A percentile compares a stretch with the other conserved stretches of the same genome.
Conservation (phyloP, 805 yeast genomes). For the Starmerella stigmatis region DNA sequence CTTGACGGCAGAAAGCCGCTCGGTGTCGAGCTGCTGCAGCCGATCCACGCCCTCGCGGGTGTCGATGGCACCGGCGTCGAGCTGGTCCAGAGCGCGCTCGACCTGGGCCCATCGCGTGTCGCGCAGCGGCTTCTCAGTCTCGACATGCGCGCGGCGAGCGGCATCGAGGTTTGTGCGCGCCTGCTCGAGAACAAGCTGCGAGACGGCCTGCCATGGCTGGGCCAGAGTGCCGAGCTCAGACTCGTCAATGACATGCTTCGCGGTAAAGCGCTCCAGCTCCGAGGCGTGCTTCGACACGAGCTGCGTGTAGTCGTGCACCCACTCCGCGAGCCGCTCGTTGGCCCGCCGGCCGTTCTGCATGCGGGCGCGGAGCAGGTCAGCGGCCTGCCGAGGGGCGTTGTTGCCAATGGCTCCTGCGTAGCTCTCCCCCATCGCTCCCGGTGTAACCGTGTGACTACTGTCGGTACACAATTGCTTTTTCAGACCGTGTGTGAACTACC, state of each 20-base stretch:
- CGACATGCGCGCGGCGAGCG: conserved; percentile 33
- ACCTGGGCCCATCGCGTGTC: conserved; percentile 34
- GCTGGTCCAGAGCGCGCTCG: conserved; percentile 12
- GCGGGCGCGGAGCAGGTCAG: conserved; percentile 50
- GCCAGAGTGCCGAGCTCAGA: conserved; percentile 27
- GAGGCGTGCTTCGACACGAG: conserved; percentile 40
- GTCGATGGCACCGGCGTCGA: conserved; percentile 1
- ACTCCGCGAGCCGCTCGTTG: conserved; percentile 51
- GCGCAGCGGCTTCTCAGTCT: conserved; percentile 31
- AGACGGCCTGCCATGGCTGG: conserved; percentile 25
- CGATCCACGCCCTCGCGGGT: conserved; percentile 43
- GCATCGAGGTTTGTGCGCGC: conserved; percentile 27
- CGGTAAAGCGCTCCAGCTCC: conserved; percentile 34
- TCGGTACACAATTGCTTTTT: neutral
- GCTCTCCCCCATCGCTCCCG: conserved; percentile 17
- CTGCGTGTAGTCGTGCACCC: conserved; percentile 47
- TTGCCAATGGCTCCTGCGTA: conserved; percentile 23
- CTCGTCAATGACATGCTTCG: conserved; percentile 19
- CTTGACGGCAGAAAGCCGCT: conserved; percentile 52
- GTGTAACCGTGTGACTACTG: too few species aligned
- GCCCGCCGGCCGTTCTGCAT: conserved; percentile 44
- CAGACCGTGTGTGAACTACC: conserved; percentile 1
- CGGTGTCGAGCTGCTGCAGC: conserved; percentile 36
- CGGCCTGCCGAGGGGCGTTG: conserved; percentile 44
- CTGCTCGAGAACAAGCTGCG: conserved; percentile 26